Evolutionary conservation across 768 basidiomycete species (phyloP), one percentile per base, ranked within the genome.

Genomic region (Porphyrellus cyaneotinctus): DNA sequence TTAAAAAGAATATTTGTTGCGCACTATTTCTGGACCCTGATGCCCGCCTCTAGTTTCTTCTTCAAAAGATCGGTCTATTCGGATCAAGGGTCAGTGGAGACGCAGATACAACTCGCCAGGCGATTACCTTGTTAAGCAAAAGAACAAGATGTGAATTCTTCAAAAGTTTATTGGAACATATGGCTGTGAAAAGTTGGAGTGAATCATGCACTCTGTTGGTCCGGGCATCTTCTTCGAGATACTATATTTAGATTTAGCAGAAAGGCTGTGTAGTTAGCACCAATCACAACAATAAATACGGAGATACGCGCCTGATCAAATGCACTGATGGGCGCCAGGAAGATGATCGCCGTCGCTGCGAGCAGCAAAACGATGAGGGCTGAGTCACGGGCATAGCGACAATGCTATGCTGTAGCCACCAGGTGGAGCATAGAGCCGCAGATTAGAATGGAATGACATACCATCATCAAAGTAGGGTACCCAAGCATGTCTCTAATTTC

Each of bases 391-490:
- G 57, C 12, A 51, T 49, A 20, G 45, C 51, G n/a, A 57, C 49
- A 7, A 53, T 52, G 62, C 57, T 59, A 55, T 65, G 60, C 55
- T 42, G 32, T 42, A 35, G 31, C 59, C 52, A 58, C 49, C 47
- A 32, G 45, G 14, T 48, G 49, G 51, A 48, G 47, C 32, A 55
- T 47, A 55, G 45, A 50, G 43, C 39, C 43, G 22, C 31, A 24
- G 26, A 36, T 51, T 23, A 32, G 38, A 58, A 49, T 54, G 54
- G 24, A 52, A 46, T 46, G 37, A 72, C 79, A 59, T 67, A 84
- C 86, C 88, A 64, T 91, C 88, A 64, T 91, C 89, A 58, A 92
- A 92, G 69, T 83, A 92, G 28, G 89, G 87, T 37, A 85, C 81
- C 89, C 89, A 91, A 7, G 85, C 83, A 59, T 84, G 86, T 61